Percentiles rank a stretch among this genome's conserved stretches.
Evolutionary conservation across 805 yeast genomes (phyloP).

Genomic region (Saturnispora sekii): DNA sequence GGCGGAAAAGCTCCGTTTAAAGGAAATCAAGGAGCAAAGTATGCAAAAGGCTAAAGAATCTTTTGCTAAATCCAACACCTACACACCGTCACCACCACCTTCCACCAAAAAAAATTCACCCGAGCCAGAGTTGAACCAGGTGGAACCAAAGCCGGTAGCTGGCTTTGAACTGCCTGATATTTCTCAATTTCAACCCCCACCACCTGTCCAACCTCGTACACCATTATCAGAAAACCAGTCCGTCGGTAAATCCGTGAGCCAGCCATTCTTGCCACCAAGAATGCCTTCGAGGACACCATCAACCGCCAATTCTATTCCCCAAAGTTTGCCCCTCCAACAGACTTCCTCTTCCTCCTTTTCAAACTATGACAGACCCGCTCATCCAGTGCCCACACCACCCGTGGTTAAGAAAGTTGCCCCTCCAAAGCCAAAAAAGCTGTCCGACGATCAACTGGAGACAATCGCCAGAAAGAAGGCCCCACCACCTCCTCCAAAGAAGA

Average conservation of each 20-base stretch:
- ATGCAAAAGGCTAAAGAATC: constrained; percentile 18
- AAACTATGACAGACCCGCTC: constrained; percentile 1
- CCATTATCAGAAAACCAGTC: background rate
- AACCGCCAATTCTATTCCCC: background rate
- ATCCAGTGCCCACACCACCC: background rate
- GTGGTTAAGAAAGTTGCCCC: constrained; percentile 13
- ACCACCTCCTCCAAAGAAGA: constrained; percentile 9
- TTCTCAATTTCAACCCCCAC: constrained; percentile 24
- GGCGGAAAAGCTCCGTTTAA: constrained; percentile 19
- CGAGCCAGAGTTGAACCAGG: constrained; percentile 7
- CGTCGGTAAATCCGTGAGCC: background rate
- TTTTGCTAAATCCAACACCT: background rate
- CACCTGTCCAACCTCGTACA: constrained; percentile 6
- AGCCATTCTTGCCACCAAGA: constrained; percentile 2
- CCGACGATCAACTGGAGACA: constrained; percentile 8
- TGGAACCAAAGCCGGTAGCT: constrained; percentile 11
- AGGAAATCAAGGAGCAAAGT: constrained; percentile 22
- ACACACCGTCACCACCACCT: background rate
- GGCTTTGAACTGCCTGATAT: constrained; percentile 20
- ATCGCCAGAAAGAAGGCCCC: constrained; percentile 6
- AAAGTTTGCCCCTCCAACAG: too few species aligned
- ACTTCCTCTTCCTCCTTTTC: constrained; percentile 6
- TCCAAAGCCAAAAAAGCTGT: constrained; percentile 9
- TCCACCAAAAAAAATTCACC: background rate
- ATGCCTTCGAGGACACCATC: constrained; percentile 8